phyloP scores from a whole-genome alignment of 805 yeast genomes.

The Cyberlindnera veronae region DNA sequence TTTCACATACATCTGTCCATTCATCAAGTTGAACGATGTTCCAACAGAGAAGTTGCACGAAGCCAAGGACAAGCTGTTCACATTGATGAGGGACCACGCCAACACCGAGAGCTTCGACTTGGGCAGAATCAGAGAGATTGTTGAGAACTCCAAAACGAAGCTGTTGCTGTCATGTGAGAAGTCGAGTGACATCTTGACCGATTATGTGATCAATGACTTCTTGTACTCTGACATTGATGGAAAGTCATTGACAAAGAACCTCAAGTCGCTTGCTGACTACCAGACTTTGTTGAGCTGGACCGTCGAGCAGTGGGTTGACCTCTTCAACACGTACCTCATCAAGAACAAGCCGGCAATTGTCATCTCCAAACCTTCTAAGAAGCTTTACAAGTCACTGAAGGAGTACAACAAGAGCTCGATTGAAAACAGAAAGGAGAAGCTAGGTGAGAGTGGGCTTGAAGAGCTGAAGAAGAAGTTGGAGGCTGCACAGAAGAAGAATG shows the following conservation, averaged over 20 bases:
- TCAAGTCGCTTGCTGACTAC: slow-evolving; percentile 56
- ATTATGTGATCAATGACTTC: slow-evolving; percentile 72
- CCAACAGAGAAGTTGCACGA: slow-evolving; percentile 60
- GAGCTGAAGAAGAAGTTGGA: slow-evolving; percentile 49
- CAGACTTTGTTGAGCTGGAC: slow-evolving; percentile 54
- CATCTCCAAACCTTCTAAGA: slow-evolving; percentile 67
- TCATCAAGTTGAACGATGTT: slow-evolving; percentile 60
- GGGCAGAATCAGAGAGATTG: slow-evolving; percentile 58
- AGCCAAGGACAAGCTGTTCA: slow-evolving; percentile 49
- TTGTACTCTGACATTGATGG: slow-evolving; percentile 71
- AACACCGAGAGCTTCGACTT: slow-evolving; percentile 53
- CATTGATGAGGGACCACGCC: slow-evolving; percentile 51
- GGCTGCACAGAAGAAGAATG: slow-evolving; percentile 63
- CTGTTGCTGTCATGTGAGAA: slow-evolving; percentile 60
- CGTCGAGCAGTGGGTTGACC: slow-evolving; percentile 59
- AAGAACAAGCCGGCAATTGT: slow-evolving; percentile 63
- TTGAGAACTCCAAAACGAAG: slow-evolving; percentile 62
- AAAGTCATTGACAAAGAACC: slow-evolving; percentile 50
- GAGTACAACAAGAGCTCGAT: slow-evolving; percentile 45
- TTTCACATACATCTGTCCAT: slow-evolving; percentile 57
- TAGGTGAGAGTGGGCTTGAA: slow-evolving; percentile 60
- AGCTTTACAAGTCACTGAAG: slow-evolving; percentile 51
- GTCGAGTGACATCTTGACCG: slow-evolving; percentile 56
- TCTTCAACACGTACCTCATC: slow-evolving; percentile 52
- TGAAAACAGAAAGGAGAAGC: slow-evolving; percentile 44